These are phyloP conservation scores for Gonium pectorale DNA, from an alignment of 139 green algal genomes.

Conservation along the genomic window DNA sequence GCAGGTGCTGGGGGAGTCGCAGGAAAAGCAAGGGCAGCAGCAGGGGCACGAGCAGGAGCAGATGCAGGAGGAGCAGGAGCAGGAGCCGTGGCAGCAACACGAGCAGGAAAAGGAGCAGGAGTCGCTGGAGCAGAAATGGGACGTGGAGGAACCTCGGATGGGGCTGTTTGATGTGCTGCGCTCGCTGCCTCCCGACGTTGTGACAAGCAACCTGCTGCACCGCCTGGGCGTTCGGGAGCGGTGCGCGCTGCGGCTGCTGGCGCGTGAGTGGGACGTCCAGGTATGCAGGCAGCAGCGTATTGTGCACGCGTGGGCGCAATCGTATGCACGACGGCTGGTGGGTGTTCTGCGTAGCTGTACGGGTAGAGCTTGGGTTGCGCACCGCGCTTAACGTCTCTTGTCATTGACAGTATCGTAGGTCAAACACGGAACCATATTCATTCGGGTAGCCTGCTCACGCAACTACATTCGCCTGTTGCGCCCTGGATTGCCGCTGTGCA, in stretches of 20 bases:
- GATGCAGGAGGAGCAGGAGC: neutral
- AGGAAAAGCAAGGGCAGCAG: neutral
- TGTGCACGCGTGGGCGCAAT: too few relatives aligned
- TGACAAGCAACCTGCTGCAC: neutral
- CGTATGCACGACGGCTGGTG: too few relatives aligned
- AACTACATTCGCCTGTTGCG: too few relatives aligned
- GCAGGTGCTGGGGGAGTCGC: neutral
- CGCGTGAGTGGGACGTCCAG: conserved; percentile 26
- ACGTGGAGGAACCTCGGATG: neutral
- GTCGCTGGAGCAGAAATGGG: neutral
- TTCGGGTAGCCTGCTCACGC: too few relatives aligned
- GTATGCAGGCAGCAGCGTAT: neutral
- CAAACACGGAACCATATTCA: too few relatives aligned
- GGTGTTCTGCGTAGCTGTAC: too few relatives aligned
- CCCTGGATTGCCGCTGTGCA: too few relatives aligned
- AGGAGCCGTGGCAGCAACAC: neutral
- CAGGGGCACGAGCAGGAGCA: neutral
- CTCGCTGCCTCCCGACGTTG: neutral
- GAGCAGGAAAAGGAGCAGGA: neutral
- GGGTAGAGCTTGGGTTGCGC: too few relatives aligned
- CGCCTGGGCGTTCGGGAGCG: neutral
- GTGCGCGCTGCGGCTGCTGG: conserved; percentile 28
- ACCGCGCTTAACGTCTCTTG: too few relatives aligned
- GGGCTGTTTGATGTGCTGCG: conserved; percentile 32
- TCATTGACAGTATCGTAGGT: too few relatives aligned